Evolutionary conservation across 2,329 filamentous ascomycete genomes (phyloP).

Genomic region (Diplocarpon rosae): DNA sequence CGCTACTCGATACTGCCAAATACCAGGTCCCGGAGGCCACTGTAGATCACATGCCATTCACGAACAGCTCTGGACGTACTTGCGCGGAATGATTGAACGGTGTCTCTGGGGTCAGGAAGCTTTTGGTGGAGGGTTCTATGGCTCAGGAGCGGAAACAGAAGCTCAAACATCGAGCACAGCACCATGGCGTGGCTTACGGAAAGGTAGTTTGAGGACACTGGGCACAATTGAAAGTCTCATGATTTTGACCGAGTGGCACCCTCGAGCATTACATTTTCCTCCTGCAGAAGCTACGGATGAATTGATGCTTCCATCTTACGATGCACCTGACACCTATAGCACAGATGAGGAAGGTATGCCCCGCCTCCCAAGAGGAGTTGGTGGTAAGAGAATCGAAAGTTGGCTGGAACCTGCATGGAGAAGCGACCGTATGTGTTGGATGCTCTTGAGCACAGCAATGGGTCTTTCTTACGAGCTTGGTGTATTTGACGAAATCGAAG

Average conservation of each 20-base stretch:
- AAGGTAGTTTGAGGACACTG: constrained; percentile 74
- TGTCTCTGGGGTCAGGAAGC: constrained; percentile 95
- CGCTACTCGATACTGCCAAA: constrained; percentile 72
- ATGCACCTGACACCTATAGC: constrained; percentile 32
- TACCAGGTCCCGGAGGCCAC: constrained; percentile 67
- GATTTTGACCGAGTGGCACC: constrained; percentile 95
- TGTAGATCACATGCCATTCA: constrained; percentile 87
- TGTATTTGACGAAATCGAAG: constrained; percentile 84
- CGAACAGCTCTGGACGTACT: constrained; percentile 88
- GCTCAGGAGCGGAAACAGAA: constrained; percentile 49
- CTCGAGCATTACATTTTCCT: constrained; percentile 86
- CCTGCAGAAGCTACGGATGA: constrained; percentile 66
- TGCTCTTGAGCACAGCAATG: constrained; percentile 85
- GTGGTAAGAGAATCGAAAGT: constrained; percentile 78
- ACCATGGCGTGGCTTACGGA: constrained; percentile 57
- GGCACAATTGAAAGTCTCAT: constrained; percentile 92
- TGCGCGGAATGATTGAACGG: constrained; percentile 89
- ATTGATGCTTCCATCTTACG: constrained; percentile 51
- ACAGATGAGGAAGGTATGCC: constrained; percentile 35
- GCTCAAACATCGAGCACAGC: constrained; percentile 56
- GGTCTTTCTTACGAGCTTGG: constrained; percentile 87
- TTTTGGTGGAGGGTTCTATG: constrained; percentile 79
- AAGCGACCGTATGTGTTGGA: constrained; percentile 94
- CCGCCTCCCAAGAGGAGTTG: constrained; percentile 44
- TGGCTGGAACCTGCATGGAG: constrained; percentile 96